Conservation (phyloP, 1,284 basidiomycete species). For the Wolfiporia cocos region DNA sequence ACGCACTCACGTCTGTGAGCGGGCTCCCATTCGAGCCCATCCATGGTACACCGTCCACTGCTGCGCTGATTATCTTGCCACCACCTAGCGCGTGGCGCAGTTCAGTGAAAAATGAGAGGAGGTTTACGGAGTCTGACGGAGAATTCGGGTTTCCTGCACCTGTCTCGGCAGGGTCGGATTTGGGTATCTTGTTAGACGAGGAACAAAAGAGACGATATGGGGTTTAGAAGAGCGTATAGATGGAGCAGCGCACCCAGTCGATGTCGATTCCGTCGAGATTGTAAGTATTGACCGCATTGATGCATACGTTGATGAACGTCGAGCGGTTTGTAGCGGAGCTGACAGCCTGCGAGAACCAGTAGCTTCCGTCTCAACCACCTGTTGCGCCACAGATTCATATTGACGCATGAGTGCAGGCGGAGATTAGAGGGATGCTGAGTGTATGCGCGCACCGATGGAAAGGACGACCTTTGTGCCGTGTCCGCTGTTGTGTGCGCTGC, state of each 20-base stretch:
- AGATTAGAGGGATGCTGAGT: no score
- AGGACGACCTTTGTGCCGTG: constrained; percentile 61
- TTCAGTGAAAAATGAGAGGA: constrained; percentile 55
- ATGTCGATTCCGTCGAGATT: constrained; percentile 73
- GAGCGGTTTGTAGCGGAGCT: constrained; percentile 41
- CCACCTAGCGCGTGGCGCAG: constrained; percentile 49
- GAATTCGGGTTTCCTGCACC: constrained; percentile 64
- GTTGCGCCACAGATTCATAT: no score
- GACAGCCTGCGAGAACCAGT: constrained; percentile 62
- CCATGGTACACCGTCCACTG: no score
- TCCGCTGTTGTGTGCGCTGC: constrained; percentile 50
- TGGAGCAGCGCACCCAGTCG: constrained; percentile 46
- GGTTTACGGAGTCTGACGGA: constrained; percentile 58
- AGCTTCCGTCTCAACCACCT: constrained; percentile 50
- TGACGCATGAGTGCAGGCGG: no score
- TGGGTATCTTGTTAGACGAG: no score
- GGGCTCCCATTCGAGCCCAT: no score
- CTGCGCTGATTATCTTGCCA: constrained; percentile 65
- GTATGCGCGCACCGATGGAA: constrained; percentile 65
- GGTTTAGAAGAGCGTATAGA: no score
- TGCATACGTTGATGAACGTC: constrained; percentile 57
- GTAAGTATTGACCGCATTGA: constrained; percentile 52
- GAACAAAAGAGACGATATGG: no score
- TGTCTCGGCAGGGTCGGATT: constrained; percentile 67
- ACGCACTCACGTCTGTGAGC: no score